Conservation (phyloP, 169 alveolate genomes). For the Plasmodium relictum region DNA sequence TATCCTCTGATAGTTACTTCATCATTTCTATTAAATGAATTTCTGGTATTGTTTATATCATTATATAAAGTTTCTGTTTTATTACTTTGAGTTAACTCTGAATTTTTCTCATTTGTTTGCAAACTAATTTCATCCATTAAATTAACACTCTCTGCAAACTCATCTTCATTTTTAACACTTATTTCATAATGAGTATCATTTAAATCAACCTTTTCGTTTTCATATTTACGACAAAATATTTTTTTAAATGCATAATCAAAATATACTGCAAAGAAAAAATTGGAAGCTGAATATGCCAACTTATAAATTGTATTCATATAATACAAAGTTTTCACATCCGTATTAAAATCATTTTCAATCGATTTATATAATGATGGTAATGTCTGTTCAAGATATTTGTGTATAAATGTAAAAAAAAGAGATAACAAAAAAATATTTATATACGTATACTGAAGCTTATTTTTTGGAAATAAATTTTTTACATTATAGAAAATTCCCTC, state of each 20-base stretch:
- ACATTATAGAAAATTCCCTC: not conserved
- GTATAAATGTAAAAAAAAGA: constrained; percentile 54
- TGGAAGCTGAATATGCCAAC: constrained; percentile 49
- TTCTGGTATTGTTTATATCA: not conserved
- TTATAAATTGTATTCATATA: constrained; percentile 51
- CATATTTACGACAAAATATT: constrained; percentile 24
- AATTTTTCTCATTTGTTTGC: not conserved
- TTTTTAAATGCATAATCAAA: constrained; percentile 61
- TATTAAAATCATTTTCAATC: constrained; percentile 58
- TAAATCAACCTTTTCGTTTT: not conserved
- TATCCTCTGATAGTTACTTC: constrained; percentile 46
- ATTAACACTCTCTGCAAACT: not conserved
- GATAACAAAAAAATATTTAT: constrained; percentile 47
- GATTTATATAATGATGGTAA: constrained; percentile 71
- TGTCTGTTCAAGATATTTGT: constrained; percentile 65
- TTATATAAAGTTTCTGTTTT: constrained; percentile 4
- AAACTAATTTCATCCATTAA: not conserved
- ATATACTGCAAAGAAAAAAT: constrained; percentile 56
- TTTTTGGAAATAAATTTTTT: constrained; percentile 59
- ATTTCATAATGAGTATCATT: constrained; percentile 20
- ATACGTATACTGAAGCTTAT: constrained; percentile 51
- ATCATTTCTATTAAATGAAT: not conserved
- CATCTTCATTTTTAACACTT: constrained; percentile 12
- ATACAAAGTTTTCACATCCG: constrained; percentile 39
- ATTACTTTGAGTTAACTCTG: not conserved